Evolutionary conservation across 2,329 filamentous ascomycete genomes (phyloP), one percentile per base, ranked within the genome.

Genomic region (Neopestalotiopsis clavispora): DNA sequence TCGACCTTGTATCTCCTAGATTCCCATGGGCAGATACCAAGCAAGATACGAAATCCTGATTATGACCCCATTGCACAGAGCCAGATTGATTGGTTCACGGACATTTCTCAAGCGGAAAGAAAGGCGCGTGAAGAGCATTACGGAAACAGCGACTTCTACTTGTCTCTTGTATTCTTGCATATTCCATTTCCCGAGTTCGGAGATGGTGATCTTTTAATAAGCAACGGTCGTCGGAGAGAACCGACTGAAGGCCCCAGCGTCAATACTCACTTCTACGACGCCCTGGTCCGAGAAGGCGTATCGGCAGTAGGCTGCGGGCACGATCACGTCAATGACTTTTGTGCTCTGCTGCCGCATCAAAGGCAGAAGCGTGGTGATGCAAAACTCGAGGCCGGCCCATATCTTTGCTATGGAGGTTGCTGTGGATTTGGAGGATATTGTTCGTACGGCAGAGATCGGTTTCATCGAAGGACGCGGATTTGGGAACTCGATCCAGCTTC

Each of bases 251-350:
- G 75, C 45, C 76, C 76, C 3, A 77, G 74, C 60, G 69, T 69
- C 67, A 78, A 79, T 68, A 75, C 77, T 1, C 72, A 77, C 66
- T 75, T 78, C 68, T 78, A 79, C 67, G 71, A 77, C 65, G 74
- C 75, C 67, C 71, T 79, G 63, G 73, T 69, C 30, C 69, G 73
- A 71, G 76, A 69, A 70, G 75, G 72, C 17, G 66, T 78, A 66
- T 60, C 69, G 49, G 77, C 76, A 69, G 38, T 79, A 64, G 75
- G 77, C 57, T 78, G 74, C 67, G 76, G 75, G n/a, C 76, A 79
- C 68, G 77, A 79, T 68, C 75, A 78, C 61, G 75, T 76, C 28
- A 78, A 79, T 68, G 77, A 79, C 66, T 78, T 78, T 71, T 78
- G 76, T 66, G 77, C 70, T 74, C 69, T 75, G 66, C 71, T 77